phyloP scores from a whole-genome alignment of 768 basidiomycete genomes.

The Vararia minispora region DNA sequence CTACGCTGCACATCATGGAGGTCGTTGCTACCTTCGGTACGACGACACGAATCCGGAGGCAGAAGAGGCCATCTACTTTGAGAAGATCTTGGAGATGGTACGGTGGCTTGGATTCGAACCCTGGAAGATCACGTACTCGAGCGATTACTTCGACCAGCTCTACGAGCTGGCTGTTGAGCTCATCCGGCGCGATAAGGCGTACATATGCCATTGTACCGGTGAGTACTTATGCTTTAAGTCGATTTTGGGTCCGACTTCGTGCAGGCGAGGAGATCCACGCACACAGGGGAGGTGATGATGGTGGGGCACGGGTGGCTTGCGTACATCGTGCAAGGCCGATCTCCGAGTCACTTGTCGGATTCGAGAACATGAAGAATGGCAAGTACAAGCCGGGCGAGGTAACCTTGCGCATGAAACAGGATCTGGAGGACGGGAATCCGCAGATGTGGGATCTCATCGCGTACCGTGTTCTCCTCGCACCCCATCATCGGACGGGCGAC shows the following conservation, averaged over 20 bases:
- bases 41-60: constrained; percentile 99
- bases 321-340: constrained; percentile 78
- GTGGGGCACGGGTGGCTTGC: constrained; percentile 73
- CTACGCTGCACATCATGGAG: constrained; percentile 91
- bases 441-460: constrained; percentile 99
- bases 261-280: constrained; percentile 87
- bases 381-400: constrained; percentile 87
- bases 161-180: constrained; percentile 82
- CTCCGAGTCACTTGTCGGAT: constrained; percentile 80
- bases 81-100: constrained; percentile 90
- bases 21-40: constrained; percentile 87
- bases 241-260: neutral
- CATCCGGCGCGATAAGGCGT: constrained; percentile 84
- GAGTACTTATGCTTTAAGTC: constrained; percentile 21
- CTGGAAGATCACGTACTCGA: constrained; percentile 98
- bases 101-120: constrained; percentile 98
- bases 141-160: constrained; percentile 86
- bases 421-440: constrained; percentile 84
- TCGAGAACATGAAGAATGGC: constrained; percentile 87
- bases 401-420: constrained; percentile 95
- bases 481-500: constrained; percentile 87
- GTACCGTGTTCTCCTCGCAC: constrained; percentile 82
- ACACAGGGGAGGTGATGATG: constrained; percentile 75
- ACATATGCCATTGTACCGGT: constrained; percentile 96
- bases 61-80: constrained; percentile 93